phyloP scores from a whole-genome alignment of 2,329 filamentous ascomycete genomes.

The Calonectria multiphialidica region DNA sequence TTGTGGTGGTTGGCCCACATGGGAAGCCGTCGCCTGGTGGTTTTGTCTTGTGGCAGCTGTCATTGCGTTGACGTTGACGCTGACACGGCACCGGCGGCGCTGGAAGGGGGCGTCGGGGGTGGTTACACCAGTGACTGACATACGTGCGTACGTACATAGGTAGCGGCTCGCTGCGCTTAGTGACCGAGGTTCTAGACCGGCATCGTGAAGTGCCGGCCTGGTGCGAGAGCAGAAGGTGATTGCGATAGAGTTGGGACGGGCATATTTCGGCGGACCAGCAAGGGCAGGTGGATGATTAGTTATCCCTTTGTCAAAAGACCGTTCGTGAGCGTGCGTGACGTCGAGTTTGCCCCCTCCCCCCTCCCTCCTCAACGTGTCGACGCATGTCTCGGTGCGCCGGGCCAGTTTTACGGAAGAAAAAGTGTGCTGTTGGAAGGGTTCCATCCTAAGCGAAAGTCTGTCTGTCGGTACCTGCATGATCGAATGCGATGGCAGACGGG shows the following conservation, averaged over 20 bases:
- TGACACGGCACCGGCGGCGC: background rate
- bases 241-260: slow-evolving; percentile 24
- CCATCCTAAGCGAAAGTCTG: slow-evolving; percentile 17
- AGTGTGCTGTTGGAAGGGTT: background rate
- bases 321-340: background rate
- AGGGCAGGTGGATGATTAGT: slow-evolving; percentile 20
- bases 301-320: slow-evolving; percentile 6
- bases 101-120: background rate
- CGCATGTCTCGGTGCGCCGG: background rate
- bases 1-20: slow-evolving; percentile 10
- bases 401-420: background rate
- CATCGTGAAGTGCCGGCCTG: background rate
- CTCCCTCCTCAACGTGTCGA: background rate
- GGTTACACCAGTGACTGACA: background rate
- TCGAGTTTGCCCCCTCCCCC: background rate
- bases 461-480: slow-evolving; percentile 39
- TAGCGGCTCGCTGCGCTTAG: background rate
- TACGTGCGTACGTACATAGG: background rate
- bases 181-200: slow-evolving; percentile 15
- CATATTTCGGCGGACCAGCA: slow-evolving; percentile 20
- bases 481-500: slow-evolving; percentile 33
- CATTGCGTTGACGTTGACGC: slow-evolving; percentile 6
- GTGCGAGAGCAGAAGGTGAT: background rate
- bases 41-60: slow-evolving; percentile 6
- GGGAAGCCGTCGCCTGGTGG: background rate